phyloP scores from a whole-genome alignment of 768 basidiomycete genomes.

The Piloderma croceum region DNA sequence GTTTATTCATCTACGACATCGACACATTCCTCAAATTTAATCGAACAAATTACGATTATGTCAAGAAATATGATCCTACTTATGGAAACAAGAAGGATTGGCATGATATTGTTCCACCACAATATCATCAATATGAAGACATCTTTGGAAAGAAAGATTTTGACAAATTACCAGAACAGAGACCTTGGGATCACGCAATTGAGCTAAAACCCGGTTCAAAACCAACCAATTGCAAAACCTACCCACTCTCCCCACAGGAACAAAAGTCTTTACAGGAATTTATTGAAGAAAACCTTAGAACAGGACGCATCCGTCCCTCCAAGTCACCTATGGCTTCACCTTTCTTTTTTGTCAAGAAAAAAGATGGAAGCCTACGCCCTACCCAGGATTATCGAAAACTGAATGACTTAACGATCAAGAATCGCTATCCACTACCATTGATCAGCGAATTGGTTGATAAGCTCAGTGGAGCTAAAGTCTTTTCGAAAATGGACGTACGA shows the following conservation, averaged over 20 bases:
- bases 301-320: slow-evolving; percentile 31
- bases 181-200: slow-evolving; percentile 31
- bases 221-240: slow-evolving; percentile 27
- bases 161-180: slow-evolving; percentile 25
- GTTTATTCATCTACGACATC: too few relatives aligned
- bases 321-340: slow-evolving; percentile 19
- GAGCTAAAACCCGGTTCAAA: slow-evolving; percentile 24
- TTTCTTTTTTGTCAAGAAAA: slow-evolving; percentile 22
- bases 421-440: slow-evolving; percentile 30
- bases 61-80: too few relatives aligned
- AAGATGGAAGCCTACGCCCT: slow-evolving; percentile 26
- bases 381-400: slow-evolving; percentile 28
- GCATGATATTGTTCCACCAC: too few relatives aligned
- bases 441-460: slow-evolving; percentile 28
- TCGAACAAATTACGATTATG: too few relatives aligned
- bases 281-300: slow-evolving; percentile 23
- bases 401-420: slow-evolving; percentile 28
- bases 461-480: slow-evolving; percentile 20
- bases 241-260: slow-evolving; percentile 28
- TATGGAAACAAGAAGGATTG: too few relatives aligned
- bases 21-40: too few relatives aligned
- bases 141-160: slow-evolving; percentile 23
- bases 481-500: slow-evolving; percentile 35
- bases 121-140: slow-evolving; percentile 23
- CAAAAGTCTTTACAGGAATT: slow-evolving; percentile 24